Percentiles rank a stretch among this genome's conserved stretches.
Conservation (phyloP, 805 yeast genomes). For the Yarrowia hollandica region DNA sequence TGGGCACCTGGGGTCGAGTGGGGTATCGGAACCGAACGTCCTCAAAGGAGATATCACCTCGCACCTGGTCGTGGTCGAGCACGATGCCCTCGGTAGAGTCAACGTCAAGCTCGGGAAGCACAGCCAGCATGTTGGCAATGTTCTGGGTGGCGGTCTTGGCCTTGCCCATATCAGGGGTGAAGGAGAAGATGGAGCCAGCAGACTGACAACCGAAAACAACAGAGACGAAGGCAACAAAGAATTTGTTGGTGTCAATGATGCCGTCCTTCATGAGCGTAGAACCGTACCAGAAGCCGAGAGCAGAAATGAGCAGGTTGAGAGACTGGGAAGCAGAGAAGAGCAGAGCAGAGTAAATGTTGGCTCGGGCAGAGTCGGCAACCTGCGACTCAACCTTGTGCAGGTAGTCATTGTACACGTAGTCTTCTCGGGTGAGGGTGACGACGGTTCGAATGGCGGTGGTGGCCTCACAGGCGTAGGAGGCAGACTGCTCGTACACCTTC, state of each 20-base stretch:
- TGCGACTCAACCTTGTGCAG: conserved; percentile 38
- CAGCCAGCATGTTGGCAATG: conserved; percentile 40
- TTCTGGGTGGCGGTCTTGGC: conserved; percentile 44
- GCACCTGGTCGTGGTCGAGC: conserved; percentile 39
- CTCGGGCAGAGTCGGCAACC: conserved; percentile 38
- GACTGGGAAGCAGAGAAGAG: conserved; percentile 46
- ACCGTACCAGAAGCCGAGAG: conserved; percentile 49
- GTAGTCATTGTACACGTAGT: conserved; percentile 42
- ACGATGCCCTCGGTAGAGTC: conserved; percentile 38
- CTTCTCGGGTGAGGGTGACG: conserved; percentile 46
- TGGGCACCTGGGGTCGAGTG: conserved; percentile 52
- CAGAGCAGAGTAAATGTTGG: conserved; percentile 40
- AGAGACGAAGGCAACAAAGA: conserved; percentile 45
- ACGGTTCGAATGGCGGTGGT: conserved; percentile 46
- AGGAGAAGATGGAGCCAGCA: conserved; percentile 46
- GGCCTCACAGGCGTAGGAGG: conserved; percentile 45
- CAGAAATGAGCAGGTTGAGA: conserved; percentile 45
- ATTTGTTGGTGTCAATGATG: conserved; percentile 40
- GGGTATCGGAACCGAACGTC: conserved; percentile 68
- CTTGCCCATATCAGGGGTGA: conserved; percentile 48
- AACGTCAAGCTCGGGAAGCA: conserved; percentile 41
- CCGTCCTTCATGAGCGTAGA: conserved; percentile 41
- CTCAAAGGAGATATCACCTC: conserved; percentile 56
- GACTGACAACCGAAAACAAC: conserved; percentile 47
- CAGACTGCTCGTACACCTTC: conserved; percentile 44